Base-by-base conservation (phyloP, 1,139 yeast species). In the Debaryomyces fabryi region DNA sequence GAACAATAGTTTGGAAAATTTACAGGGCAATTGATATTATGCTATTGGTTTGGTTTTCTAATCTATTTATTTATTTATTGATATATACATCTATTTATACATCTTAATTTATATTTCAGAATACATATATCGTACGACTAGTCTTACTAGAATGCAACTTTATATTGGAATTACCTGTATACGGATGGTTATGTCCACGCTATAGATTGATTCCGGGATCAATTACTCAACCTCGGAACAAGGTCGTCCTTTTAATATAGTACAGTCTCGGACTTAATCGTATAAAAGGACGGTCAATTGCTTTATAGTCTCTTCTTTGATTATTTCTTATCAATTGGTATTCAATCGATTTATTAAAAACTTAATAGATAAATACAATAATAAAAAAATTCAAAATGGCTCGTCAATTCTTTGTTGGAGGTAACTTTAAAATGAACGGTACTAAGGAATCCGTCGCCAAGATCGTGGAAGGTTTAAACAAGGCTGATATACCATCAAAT, bases 381-480 rank as follows among this genome's bases (percentile, higher is more conserved):
- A 34, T 25, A 24, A 46, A 21, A 15, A 37, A 27, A 27, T 12
- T 27, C 37, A 56, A 36, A 53, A 69, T 69, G 96, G 84, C 96
- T 71, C 91, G 99, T 81, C 87, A 85, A 77, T 92, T 92, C 81
- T 91, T 93, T 71, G 92, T 88, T 65, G 99, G 98, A 64, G 99
- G 98, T 68, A 93, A 93, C 91, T 92, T 93, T 83, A 93, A 93
- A 78, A 87, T 95, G 91, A 95, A 93, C 83, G 99, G 99, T 70
- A 79, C 96, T 69, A 86, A 85, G 76, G 83, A 82, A 64, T 87
- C 96, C 65, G 87, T 93, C 71, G 82, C 85, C 72, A 73, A 82
- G 62, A 92, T 93, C 68, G 86, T 92, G 56, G 93, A 85, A 57
- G 79, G 84, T 76, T 82, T 93, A 67, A 93, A 92, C 82, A 69